Conservation (phyloP, 2,329 filamentous ascomycete genomes). For the Botryotinia calthae region DNA sequence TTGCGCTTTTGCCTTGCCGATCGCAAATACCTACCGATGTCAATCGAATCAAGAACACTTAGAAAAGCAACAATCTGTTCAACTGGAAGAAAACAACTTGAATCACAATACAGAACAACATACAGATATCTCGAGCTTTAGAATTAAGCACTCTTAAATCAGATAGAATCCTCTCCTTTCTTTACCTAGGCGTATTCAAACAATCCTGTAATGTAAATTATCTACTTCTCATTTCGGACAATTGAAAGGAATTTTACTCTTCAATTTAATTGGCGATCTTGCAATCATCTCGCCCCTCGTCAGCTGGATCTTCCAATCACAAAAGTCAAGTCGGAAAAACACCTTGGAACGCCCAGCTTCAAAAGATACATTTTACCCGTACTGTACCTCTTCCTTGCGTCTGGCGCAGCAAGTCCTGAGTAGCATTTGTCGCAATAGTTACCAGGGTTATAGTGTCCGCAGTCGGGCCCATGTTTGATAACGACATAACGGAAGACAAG, state of each 20-base stretch:
- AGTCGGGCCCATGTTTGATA: conserved; percentile 2
- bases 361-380: conserved; percentile 6
- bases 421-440: conserved; percentile 18
- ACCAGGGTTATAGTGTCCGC: conserved; percentile 1
- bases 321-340: background rate
- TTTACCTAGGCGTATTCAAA: background rate
- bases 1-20: background rate
- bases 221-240: background rate
- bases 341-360: conserved; percentile 11
- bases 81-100: background rate
- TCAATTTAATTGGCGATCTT: conserved; percentile 14
- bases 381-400: conserved; percentile 19
- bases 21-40: background rate
- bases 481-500: background rate
- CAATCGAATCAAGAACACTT: background rate
- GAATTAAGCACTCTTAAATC: background rate
- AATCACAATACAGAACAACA: background rate
- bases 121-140: background rate
- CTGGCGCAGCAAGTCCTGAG: conserved; percentile 16
- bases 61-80: background rate
- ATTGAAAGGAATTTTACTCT: background rate
- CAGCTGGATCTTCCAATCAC: conserved; percentile 10
- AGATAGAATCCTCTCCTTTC: background rate
- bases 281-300: background rate
- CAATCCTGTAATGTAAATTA: background rate